Conservation (phyloP, 768 basidiomycete species). For the Scleroderma citrinum region DNA sequence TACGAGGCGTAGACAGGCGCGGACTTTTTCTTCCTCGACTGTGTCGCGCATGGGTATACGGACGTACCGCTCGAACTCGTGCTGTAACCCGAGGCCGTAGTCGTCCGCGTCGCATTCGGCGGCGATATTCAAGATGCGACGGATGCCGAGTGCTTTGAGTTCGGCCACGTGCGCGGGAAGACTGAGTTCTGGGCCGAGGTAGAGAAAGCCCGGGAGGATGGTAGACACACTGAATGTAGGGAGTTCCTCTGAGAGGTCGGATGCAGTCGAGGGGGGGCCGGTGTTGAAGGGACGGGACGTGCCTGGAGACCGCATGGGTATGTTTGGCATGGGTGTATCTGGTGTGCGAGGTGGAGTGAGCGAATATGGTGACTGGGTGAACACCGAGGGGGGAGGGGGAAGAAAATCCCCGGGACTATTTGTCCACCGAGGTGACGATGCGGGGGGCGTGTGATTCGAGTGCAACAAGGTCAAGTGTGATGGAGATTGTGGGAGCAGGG, state of each 20-base stretch:
- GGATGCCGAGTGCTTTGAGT: conserved; percentile 70
- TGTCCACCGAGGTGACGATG: conserved; percentile 39
- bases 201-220: conserved; percentile 88
- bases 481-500: conserved; percentile 41
- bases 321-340: conserved; percentile 36
- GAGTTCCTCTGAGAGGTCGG: conserved; percentile 38
- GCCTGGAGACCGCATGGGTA: conserved; percentile 36
- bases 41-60: conserved; percentile 93
- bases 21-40: conserved; percentile 89
- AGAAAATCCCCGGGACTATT: conserved; percentile 31
- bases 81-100: conserved; percentile 58
- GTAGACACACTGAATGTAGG: conserved; percentile 79
- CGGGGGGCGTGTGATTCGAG: conserved; percentile 55
- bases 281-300: conserved; percentile 56
- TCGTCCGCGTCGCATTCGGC: conserved; percentile 81
- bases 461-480: conserved; percentile 55
- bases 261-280: conserved; percentile 18
- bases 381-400: conserved; percentile 29
- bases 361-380: conserved; percentile 5
- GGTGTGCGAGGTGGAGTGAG: conserved; percentile 36
- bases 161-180: conserved; percentile 67
- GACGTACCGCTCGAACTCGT: conserved; percentile 76
- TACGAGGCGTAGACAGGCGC: conserved; percentile 72
- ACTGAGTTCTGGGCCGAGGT: conserved; percentile 84
- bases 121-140: conserved; percentile 87